Base-by-base conservation (phyloP, 1,284 basidiomycete species). In the Lentinula novae-zelandiae region DNA sequence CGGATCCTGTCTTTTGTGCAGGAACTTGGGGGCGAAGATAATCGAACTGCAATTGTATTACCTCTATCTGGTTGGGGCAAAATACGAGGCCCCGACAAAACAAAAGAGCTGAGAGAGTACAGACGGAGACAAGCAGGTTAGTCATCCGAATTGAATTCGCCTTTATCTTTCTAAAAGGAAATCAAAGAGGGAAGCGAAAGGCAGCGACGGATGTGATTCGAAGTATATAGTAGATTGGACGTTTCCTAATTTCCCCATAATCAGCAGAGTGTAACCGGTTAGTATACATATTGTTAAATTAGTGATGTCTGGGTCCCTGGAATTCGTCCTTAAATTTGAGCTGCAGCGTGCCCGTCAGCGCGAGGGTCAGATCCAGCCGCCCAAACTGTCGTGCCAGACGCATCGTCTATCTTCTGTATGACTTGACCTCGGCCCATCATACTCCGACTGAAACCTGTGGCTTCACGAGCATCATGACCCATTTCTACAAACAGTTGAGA, bases 401-500 rank as follows among this genome's bases (percentile, higher is more conserved):
- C 75, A 72, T 93, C 85, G 5, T 78, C 73, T 27, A 94, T 76
- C 68, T 84, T 89, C 72, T 95, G 92, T 66, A 96, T 96, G 59
- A 96, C 77, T 76, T 96, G 94, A 12, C 96, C 96, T n/a, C 93
- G 82, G n/a, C 96, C 96, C 69, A 96, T 84, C 77, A 91, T 84
- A 3, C 75, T 79, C 60, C 94, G 80, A 27, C 72, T 74, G 70
- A 86, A 87, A 0, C 89, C 91, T 8, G 69, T 75, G 1, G 89
- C 82, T 0, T 78, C 62, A 57, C 85, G 83, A 50, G 88, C 89
- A 66, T 91, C 83, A 71, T 98, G 96, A 0, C 96, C 96, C 92
- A 97, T 94, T 31, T 74, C 87, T 89, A 9, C 7, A 46, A 34
- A 51, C 7, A 10, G 22, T 31, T 42, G 10, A 36, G 54, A 36